Percentiles rank a stretch among this genome's conserved stretches.
phyloP scores from a whole-genome alignment of 2,329 filamentous ascomycete species.

The Chrysoporthe cubensis region DNA sequence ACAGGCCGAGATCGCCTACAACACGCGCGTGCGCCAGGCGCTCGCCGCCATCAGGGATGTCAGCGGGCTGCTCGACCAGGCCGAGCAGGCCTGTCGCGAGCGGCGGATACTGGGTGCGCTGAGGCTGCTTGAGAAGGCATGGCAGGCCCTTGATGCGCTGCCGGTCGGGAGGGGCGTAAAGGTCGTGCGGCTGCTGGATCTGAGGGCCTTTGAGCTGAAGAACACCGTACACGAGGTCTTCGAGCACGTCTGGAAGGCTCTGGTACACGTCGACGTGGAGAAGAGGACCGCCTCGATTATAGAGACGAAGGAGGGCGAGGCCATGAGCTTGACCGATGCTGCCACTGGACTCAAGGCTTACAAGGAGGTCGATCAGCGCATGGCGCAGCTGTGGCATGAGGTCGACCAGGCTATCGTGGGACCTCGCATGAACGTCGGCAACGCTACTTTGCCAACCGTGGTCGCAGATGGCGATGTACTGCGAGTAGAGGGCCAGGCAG shows the following conservation, averaged over 20 bases:
- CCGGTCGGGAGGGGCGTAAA: constrained; percentile 65
- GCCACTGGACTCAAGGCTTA: constrained; percentile 61
- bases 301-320: constrained; percentile 53
- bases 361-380: constrained; percentile 63
- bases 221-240: constrained; percentile 68
- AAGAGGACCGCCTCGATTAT: constrained; percentile 60
- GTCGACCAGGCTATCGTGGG: constrained; percentile 64
- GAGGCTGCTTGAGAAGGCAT: constrained; percentile 59
- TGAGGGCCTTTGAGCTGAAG: constrained; percentile 68
- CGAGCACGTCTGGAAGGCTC: constrained; percentile 69
- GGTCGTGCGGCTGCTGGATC: constrained; percentile 66
- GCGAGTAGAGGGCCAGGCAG: constrained; percentile 46
- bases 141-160: constrained; percentile 61
- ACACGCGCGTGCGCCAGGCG: constrained; percentile 56
- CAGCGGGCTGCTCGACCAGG: constrained; percentile 63
- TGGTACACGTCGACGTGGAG: constrained; percentile 66
- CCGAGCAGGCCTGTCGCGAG: constrained; percentile 61
- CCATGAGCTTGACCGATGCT: constrained; percentile 57
- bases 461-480: constrained; percentile 48
- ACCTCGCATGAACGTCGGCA: constrained; percentile 57
- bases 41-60: constrained; percentile 59
- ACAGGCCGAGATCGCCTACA: constrained; percentile 61
- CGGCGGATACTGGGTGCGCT: constrained; percentile 61
- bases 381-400: constrained; percentile 64
- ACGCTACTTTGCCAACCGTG: constrained; percentile 44